These are phyloP conservation scores for Cutaneotrichosporon dermatis DNA, from an alignment of 1,284 basidiomycete genomes.

Conservation along the genomic window DNA sequence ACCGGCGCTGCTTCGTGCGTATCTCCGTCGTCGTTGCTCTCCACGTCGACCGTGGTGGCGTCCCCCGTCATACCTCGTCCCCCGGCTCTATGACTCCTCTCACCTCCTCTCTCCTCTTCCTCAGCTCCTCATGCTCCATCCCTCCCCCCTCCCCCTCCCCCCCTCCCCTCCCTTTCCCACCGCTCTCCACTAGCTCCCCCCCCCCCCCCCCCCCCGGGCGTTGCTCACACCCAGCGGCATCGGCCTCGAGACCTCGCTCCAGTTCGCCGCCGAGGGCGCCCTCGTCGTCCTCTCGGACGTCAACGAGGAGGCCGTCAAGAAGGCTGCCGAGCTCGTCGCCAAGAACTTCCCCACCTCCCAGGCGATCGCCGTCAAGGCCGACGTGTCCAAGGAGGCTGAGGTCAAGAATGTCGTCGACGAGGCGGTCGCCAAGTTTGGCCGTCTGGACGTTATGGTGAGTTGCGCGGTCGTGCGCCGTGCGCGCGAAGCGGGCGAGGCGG, in stretches of 20 bases:
- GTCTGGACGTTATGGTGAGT: conserved; percentile 84
- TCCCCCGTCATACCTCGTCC: too few species aligned
- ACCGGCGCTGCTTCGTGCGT: conserved; percentile 51
- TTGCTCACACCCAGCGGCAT: conserved; percentile 58
- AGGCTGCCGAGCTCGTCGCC: conserved; percentile 62
- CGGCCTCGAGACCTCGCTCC: conserved; percentile 83
- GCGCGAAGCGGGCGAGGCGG: too few species aligned
- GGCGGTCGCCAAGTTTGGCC: conserved; percentile 76
- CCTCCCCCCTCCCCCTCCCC: too few species aligned
- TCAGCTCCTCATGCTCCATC: too few species aligned
- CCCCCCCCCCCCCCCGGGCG: too few species aligned
- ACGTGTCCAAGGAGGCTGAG: conserved; percentile 83
- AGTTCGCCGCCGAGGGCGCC: conserved; percentile 90
- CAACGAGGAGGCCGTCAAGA: conserved; percentile 70
- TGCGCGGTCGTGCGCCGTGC: too few species aligned
- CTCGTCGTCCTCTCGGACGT: conserved; percentile 84
- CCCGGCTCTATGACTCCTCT: too few species aligned
- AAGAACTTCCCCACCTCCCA: conserved; percentile 65
- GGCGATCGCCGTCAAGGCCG: conserved; percentile 68
- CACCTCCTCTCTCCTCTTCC: too few species aligned
- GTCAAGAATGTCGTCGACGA: conserved; percentile 74
- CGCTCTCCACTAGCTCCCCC: too few species aligned
- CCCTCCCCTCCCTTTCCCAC: too few species aligned
- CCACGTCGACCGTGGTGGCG: background rate
- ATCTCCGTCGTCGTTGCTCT: too few species aligned